Base-by-base conservation (phyloP, 1,284 basidiomycete genomes). In the Ustilago vetiveriae region DNA sequence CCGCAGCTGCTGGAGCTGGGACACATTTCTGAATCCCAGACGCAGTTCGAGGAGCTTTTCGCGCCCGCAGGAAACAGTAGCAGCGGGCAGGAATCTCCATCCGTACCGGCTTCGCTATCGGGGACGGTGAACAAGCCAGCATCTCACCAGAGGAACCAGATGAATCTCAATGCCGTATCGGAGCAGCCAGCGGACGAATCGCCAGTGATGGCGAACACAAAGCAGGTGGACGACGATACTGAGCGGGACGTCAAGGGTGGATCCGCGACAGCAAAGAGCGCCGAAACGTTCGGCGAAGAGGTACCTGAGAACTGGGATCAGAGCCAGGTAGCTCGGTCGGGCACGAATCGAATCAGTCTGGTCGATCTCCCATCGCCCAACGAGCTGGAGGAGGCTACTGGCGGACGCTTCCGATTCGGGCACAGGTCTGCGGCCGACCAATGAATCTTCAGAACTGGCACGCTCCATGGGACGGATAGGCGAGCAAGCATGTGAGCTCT, bases 171-270 rank as follows among this genome's bases (percentile, higher is more conserved):
- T 32, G 57, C 58, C 1, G 68, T 71, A 9, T 57, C 53, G 16
- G 68, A 71, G 41, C 62, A 62, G 38, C 63, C 68, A 30, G 57
- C 63, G 1, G 68, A 62, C 40, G 68, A 71, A 23, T 66, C 68
- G 14, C 63, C 68, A 11, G 57, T 62, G 29, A 53, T 71, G 54
- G 19, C 53, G 21, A 41, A 40, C 4, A 27, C 48, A n/a, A 45
- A 45, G 3, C 39, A 43, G 41, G 23, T 65, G 17, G 33, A 36
- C 26, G 32, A 42, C 2, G 45, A 16, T 3, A 51, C 14, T 5
- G 47, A 23, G 10, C 19, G 29, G n/a, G 13, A 35, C 17, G 32
- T 21, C n/a, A 10, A 17, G 21, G 8, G 3, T 21, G 27, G 22
- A 14, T 32, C n/a, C 9, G 48, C 8, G 14, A 32, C 17, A 14